A percentile compares a stretch with the other conserved stretches of the same genome.
phyloP scores from a whole-genome alignment of 805 yeast genomes.

The Phaffomyces opuntiae region DNA sequence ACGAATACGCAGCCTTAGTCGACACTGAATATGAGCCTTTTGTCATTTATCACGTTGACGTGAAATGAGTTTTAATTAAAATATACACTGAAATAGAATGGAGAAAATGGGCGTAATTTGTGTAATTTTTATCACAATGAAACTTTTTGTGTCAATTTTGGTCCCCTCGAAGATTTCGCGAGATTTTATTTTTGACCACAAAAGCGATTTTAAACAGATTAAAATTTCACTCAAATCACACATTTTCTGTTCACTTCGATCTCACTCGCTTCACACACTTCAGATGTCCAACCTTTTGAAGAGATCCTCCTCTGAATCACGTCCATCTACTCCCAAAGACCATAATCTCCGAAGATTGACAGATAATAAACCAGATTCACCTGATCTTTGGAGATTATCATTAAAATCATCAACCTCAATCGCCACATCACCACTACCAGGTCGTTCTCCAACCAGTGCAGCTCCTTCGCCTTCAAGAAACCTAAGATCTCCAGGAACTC shows the following conservation, averaged over 20 bases:
- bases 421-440: background rate
- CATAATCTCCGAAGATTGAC: background rate
- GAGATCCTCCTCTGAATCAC: too few relatives aligned
- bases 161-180: too few relatives aligned
- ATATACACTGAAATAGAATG: background rate
- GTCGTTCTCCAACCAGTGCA: background rate
- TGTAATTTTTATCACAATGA: too few relatives aligned
- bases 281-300: too few relatives aligned
- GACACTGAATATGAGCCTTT: slow-evolving; percentile 97
- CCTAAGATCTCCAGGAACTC: slow-evolving; percentile 1
- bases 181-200: too few relatives aligned
- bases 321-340: background rate
- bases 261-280: too few relatives aligned
- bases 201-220: too few relatives aligned
- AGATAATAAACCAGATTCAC: too few relatives aligned
- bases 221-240: too few relatives aligned
- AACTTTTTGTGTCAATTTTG: background rate
- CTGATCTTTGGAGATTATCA: too few relatives aligned
- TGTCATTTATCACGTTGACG: slow-evolving; percentile 63
- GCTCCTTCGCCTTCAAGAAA: background rate
- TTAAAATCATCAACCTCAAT: too few relatives aligned
- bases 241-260: too few relatives aligned
- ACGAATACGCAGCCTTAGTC: slow-evolving; percentile 86
- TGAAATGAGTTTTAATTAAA: slow-evolving; percentile 21
- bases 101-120: background rate